Percentiles rank a stretch among this genome's conserved stretches.
phyloP scores from a whole-genome alignment of 805 yeast species.

The Geotrichum ghanense region DNA sequence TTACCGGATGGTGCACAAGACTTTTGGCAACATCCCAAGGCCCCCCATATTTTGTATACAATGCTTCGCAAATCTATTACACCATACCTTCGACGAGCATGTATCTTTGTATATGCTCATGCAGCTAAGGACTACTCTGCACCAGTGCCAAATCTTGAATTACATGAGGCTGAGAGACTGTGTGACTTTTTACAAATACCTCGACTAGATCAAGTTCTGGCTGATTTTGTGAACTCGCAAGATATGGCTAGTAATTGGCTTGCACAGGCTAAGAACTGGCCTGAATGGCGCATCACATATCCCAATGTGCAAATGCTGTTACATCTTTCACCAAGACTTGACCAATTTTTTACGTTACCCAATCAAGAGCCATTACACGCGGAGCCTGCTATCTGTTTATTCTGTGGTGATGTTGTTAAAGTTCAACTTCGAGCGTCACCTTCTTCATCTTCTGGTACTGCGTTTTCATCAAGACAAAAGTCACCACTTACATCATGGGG shows the following conservation, averaged over 20 bases:
- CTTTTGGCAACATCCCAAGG: slow-evolving; percentile 15
- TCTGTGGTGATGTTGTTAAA: slow-evolving; percentile 61
- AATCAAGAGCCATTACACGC: slow-evolving; percentile 17
- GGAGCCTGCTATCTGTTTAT: slow-evolving; percentile 81
- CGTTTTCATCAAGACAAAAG: neutral
- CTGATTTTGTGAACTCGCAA: neutral
- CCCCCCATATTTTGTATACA: slow-evolving; percentile 30
- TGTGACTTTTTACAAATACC: slow-evolving; percentile 38
- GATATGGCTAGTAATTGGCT: neutral
- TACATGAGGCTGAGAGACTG: slow-evolving; percentile 44
- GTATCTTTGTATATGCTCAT: slow-evolving; percentile 42
- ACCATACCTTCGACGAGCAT: slow-evolving; percentile 54
- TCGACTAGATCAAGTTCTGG: slow-evolving; percentile 20
- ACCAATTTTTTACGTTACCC: slow-evolving; percentile 39
- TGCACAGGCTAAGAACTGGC: neutral
- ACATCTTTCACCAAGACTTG: slow-evolving; percentile 54
- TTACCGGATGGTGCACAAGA: slow-evolving; percentile 7
- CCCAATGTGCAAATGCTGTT: slow-evolving; percentile 57
- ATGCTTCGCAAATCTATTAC: slow-evolving; percentile 45
- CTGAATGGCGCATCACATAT: slow-evolving; percentile 34
- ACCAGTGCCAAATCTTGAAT: slow-evolving; percentile 18
- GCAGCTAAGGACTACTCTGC: slow-evolving; percentile 37
- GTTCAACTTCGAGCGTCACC: slow-evolving; percentile 53
- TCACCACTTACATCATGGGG: slow-evolving; percentile 34
- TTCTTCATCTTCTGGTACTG: slow-evolving; percentile 25